Percentiles rank a stretch among this genome's conserved stretches.
Conservation (phyloP, 768 basidiomycete species). For the Collybiopsis luxurians region DNA sequence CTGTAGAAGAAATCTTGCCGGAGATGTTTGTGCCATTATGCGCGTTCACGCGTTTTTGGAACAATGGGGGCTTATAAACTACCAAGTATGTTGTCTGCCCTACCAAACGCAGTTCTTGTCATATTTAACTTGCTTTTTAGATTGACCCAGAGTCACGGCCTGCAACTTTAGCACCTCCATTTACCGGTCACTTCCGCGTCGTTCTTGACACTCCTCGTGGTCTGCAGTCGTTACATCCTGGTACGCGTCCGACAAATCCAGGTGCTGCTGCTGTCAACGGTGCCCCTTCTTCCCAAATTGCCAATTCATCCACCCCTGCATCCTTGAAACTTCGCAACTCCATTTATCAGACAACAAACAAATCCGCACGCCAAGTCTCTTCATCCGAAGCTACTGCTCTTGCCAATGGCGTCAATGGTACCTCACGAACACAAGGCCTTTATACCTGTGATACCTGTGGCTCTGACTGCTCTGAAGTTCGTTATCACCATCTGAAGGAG, state of each 20-base stretch:
- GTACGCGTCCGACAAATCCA: slow-evolving; percentile 56
- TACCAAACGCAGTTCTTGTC: neutral
- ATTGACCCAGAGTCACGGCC: slow-evolving; percentile 97
- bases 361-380: slow-evolving; percentile 71
- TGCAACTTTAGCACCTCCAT: slow-evolving; percentile 91
- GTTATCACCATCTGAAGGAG: slow-evolving; percentile 92
- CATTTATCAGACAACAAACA: slow-evolving; percentile 87
- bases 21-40: slow-evolving; percentile 98
- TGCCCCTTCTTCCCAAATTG: slow-evolving; percentile 30
- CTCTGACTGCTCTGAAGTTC: slow-evolving; percentile 81
- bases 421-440: slow-evolving; percentile 22
- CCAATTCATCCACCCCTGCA: slow-evolving; percentile 45
- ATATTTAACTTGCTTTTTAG: too few relatives aligned
- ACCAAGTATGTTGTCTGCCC: slow-evolving; percentile 64
- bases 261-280: slow-evolving; percentile 47
- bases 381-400: slow-evolving; percentile 66
- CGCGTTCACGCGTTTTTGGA: slow-evolving; percentile 98
- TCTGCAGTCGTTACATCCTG: slow-evolving; percentile 88
- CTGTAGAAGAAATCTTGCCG: slow-evolving; percentile 92
- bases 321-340: slow-evolving; percentile 84
- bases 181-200: slow-evolving; percentile 98
- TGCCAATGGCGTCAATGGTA: slow-evolving; percentile 52
- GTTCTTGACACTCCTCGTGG: slow-evolving; percentile 96
- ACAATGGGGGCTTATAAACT: slow-evolving; percentile 99
- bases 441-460: slow-evolving; percentile 94